These are phyloP conservation scores for Phytophthora ramorum DNA, from an alignment of 352 stramenopile species.

Conservation along the genomic window DNA sequence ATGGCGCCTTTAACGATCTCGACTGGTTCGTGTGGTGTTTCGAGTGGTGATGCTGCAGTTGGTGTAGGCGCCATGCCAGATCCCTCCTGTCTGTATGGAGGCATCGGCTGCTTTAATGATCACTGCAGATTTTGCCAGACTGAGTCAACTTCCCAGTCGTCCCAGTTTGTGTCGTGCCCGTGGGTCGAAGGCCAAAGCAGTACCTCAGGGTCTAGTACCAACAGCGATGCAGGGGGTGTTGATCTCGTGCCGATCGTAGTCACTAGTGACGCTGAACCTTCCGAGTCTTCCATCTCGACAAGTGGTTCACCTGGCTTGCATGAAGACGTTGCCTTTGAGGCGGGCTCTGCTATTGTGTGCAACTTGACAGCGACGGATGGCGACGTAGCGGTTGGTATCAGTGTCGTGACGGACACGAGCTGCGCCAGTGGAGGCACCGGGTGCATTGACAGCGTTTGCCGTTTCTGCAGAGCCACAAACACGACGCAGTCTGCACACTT, in stretches of 20 bases:
- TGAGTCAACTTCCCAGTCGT: conserved; percentile 17
- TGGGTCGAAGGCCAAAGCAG: conserved; percentile 12
- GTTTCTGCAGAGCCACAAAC: conserved; percentile 33
- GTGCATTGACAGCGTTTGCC: conserved; percentile 45
- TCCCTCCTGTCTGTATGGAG: conserved; percentile 38
- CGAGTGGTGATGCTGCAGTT: conserved; percentile 37
- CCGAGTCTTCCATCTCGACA: neutral
- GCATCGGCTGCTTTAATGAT: conserved; percentile 43
- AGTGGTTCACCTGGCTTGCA: neutral
- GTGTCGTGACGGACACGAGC: conserved; percentile 25
- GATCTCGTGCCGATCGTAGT: neutral
- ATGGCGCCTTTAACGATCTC: conserved; percentile 31
- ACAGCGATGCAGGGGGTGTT: neutral
- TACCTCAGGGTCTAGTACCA: neutral
- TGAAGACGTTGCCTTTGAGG: neutral
- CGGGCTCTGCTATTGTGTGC: conserved; percentile 12
- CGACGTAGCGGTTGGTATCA: conserved; percentile 38
- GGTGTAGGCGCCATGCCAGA: conserved; percentile 41
- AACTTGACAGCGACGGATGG: conserved; percentile 33
- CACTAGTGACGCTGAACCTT: neutral
- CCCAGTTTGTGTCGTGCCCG: conserved; percentile 23
- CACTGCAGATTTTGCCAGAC: conserved; percentile 35
- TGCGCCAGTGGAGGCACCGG: conserved; percentile 33
- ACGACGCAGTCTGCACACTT: conserved; percentile 23
- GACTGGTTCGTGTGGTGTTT: conserved; percentile 17